Evolutionary conservation across 257 asterid species (phyloP), one percentile per base, ranked within the genome.

Genomic region (Jaltomata sinuosa): DNA sequence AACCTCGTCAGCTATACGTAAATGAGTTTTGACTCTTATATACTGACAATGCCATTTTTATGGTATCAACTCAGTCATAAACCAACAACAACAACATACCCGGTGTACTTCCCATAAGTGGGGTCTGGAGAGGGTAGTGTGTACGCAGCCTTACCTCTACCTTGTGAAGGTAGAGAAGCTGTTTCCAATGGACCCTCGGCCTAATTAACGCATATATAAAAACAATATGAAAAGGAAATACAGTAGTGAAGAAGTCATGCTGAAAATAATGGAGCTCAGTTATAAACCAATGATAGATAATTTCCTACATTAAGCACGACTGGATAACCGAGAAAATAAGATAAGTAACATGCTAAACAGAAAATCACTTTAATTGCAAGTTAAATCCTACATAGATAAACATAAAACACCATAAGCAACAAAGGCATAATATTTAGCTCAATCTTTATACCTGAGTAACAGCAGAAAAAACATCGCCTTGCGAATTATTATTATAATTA

Each of bases 401-500:
- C 7, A 40, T 42, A n/a, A 72, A 22, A 82, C 74, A 29, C 55
- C 40, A 25, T 25, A 15, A 84, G 40, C 78, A 19, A 53, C 16
- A 40, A 21, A 67, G 10, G 34, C 54, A 45, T 22, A 27, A 25
- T 22, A 27, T 22, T 27, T 76, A 76, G 57, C 59, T 74, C 81
- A 74, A 53, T 16, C 80, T 62, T 61, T 40, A 42, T 74, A 95
- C 99, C 98, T 92, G 97, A 85, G 94, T 16, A 85, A 94, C 93
- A 64, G 85, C 92, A 7, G 99, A 93, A 49, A 94, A 87, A 45
- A 94, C 99, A 90, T 96, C 99, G 22, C 91, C 95, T 68, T 92
- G 92, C 14, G 88, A 40, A 83, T 65, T 67, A 27, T 83, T 32
- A 65, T 21, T 77, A 49, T 49, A 68, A 81, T 49, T 76, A 81